Conservation (phyloP, 169 alveolate species). For the Hepatocystis sp. region DNA sequence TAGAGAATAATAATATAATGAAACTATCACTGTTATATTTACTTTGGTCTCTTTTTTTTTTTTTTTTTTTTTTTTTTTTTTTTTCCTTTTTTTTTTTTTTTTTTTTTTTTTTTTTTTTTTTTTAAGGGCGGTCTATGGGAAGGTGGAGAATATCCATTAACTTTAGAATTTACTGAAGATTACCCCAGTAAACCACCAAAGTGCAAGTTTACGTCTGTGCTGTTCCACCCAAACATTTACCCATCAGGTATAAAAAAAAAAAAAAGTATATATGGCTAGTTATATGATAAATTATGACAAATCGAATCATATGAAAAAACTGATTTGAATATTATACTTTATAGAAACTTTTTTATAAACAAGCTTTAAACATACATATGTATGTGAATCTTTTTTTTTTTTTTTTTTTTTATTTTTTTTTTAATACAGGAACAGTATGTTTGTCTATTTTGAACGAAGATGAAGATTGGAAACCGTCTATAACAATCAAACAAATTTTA, state of each 20-base stretch:
- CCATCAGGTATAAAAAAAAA: conserved; percentile 93
- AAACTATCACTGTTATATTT: too few species aligned
- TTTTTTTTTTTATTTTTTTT: background rate
- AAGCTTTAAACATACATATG: too few species aligned
- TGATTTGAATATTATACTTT: too few species aligned
- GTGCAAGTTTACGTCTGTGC: conserved; percentile 97
- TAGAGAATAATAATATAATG: too few species aligned
- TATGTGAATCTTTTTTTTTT: too few species aligned
- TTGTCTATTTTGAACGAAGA: conserved; percentile 99
- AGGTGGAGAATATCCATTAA: conserved; percentile 97
- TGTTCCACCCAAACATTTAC: conserved; percentile 98
- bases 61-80: too few species aligned
- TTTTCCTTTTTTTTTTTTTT: too few species aligned
- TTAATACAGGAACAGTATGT: conserved; percentile 92
- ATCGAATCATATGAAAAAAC: too few species aligned
- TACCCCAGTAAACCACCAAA: conserved; percentile 99
- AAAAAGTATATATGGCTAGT: too few species aligned
- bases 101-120: background rate
- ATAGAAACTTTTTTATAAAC: too few species aligned
- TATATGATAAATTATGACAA: too few species aligned
- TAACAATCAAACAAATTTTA: conserved; percentile 97
- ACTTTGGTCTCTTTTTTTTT: too few species aligned
- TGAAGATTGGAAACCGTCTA: conserved; percentile 99
- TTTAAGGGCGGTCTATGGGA: conserved; percentile 95
- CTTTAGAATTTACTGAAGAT: conserved; percentile 98